These are phyloP conservation scores for Alisma plantagoaquatica DNA, from an alignment of 106 monocot species.

Conservation along the genomic window DNA sequence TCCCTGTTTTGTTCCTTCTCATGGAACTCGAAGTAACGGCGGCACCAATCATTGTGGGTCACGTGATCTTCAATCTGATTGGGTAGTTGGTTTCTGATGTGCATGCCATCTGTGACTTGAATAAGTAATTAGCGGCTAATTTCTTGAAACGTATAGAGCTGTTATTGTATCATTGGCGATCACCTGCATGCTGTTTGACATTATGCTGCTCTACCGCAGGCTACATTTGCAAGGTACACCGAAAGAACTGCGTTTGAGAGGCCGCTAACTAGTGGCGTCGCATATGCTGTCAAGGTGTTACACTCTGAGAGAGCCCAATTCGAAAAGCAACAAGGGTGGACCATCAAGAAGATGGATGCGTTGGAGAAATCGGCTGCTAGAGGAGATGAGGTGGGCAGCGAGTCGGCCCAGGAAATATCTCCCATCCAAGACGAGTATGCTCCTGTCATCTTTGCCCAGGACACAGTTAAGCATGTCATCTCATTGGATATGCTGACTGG, in stretches of 20 bases:
- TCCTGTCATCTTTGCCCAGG: no score
- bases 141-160: background rate
- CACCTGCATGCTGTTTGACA: background rate
- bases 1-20: no score
- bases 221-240: conserved; percentile 74
- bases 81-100: no score
- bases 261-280: conserved; percentile 85
- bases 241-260: conserved; percentile 85
- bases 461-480: conserved; percentile 62
- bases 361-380: conserved; percentile 35
- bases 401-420: conserved; percentile 23
- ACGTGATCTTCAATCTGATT: no score
- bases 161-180: background rate
- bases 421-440: conserved; percentile 65
- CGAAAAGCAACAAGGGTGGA: conserved; percentile 82
- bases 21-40: no score
- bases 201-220: conserved; percentile 16
- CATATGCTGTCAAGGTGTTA: no score
- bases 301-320: conserved; percentile 64
- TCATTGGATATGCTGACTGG: conserved; percentile 84
- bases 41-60: no score
- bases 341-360: conserved; percentile 69
- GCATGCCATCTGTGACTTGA: no score
- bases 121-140: no score
- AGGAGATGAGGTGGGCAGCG: conserved; percentile 20